Conservation (phyloP, 129 eudicot species). For the Solidago caesia region DNA sequence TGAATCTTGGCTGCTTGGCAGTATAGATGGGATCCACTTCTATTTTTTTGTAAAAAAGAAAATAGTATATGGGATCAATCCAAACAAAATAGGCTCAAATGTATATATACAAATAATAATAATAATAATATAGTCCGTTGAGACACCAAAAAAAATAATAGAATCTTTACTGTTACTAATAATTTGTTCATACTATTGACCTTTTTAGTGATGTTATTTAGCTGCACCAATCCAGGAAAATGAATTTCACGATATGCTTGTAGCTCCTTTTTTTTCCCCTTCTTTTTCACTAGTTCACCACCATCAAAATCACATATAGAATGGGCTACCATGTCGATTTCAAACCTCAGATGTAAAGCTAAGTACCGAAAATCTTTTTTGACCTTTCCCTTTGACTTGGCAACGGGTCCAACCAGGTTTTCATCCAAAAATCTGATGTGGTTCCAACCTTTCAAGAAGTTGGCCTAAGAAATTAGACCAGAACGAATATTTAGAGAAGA, state of each 20-base stretch:
- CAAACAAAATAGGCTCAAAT: too few relatives aligned
- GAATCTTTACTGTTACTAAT: background rate
- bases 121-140: too few relatives aligned
- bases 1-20: too few relatives aligned
- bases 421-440: slow-evolving; percentile 70
- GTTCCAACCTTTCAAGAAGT: too few relatives aligned
- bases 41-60: too few relatives aligned
- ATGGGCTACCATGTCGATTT: slow-evolving; percentile 98
- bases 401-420: slow-evolving; percentile 77
- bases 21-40: too few relatives aligned
- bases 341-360: slow-evolving; percentile 95
- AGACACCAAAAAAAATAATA: background rate
- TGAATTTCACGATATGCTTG: slow-evolving; percentile 85
- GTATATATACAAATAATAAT: too few relatives aligned
- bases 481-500: too few relatives aligned
- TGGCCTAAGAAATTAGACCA: too few relatives aligned
- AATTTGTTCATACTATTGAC: slow-evolving; percentile 57
- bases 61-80: too few relatives aligned
- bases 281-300: too few relatives aligned
- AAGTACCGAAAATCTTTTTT: slow-evolving; percentile 61
- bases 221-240: slow-evolving; percentile 73
- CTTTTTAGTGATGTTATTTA: slow-evolving; percentile 49
- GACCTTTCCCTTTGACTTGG: slow-evolving; percentile 51
- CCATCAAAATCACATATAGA: slow-evolving; percentile 96
- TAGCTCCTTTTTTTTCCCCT: slow-evolving; percentile 77